Percentiles rank a stretch among this genome's conserved stretches.
phyloP scores from a whole-genome alignment of 1,139 yeast species.

The Citeromyces hawaiiensis region DNA sequence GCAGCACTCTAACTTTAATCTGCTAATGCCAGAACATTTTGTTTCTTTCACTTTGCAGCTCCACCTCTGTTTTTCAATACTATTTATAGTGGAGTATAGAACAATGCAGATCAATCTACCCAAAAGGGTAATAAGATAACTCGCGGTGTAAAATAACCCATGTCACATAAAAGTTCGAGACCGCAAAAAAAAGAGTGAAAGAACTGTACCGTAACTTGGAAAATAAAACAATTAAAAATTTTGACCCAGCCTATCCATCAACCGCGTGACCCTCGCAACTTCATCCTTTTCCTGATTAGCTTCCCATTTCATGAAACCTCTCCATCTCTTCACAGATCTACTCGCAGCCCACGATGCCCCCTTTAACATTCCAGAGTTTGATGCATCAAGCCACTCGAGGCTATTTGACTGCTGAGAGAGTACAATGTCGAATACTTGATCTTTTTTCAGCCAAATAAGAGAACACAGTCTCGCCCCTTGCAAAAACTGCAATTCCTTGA shows the following conservation, averaged over 20 bases:
- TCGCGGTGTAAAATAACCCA: neutral
- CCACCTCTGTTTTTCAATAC: neutral
- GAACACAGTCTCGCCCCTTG: constrained; percentile 26
- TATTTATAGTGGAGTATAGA: no score
- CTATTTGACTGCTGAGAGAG: constrained; percentile 8
- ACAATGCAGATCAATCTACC: neutral
- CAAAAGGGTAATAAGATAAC: neutral
- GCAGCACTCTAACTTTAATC: neutral
- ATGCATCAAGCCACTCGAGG: constrained; percentile 25
- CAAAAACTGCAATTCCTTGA: constrained; percentile 18
- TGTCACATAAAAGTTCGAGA: constrained; percentile 1
- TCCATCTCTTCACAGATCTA: constrained; percentile 8
- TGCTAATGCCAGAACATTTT: neutral
- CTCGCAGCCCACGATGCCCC: constrained; percentile 37
- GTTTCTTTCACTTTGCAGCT: neutral
- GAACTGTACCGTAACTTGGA: no score
- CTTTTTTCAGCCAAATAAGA: constrained; percentile 39
- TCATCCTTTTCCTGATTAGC: neutral
- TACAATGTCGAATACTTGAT: constrained; percentile 19
- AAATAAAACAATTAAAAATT: neutral
- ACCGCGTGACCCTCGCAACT: neutral
- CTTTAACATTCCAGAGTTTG: constrained; percentile 47
- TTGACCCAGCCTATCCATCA: neutral
- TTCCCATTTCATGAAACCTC: constrained; percentile 8
- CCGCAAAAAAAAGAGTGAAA: neutral